Evolutionary conservation across 202 grass and related monocot genomes (phyloP).

Genomic region (Digitaria exilis): DNA sequence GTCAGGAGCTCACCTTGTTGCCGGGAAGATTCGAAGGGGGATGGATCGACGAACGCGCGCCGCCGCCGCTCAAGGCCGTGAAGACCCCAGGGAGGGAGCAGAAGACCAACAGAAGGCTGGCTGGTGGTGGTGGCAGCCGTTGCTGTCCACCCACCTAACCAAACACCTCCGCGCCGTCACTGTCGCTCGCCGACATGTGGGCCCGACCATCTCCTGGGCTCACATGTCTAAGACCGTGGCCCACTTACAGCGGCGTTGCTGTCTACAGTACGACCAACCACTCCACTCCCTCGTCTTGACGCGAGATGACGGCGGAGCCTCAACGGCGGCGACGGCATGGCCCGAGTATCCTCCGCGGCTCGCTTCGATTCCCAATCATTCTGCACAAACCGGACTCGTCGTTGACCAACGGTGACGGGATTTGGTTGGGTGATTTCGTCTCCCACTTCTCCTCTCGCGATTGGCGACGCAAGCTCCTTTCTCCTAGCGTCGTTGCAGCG

Average conservation of each 20-base stretch:
- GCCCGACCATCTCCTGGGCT: not conserved
- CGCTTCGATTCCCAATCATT: not conserved
- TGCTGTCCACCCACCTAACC: not conserved
- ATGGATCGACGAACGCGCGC: not conserved
- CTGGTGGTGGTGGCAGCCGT: not conserved
- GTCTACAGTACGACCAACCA: too few species aligned
- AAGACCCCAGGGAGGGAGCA: too few species aligned
- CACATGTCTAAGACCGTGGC: not conserved
- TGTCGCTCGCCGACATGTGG: not conserved
- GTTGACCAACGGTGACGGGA: too few species aligned
- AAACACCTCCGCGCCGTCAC: not conserved
- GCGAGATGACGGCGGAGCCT: not conserved
- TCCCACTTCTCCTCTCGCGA: not conserved
- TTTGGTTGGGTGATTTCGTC: not conserved
- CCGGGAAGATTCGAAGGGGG: not conserved
- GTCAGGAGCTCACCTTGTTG: not conserved
- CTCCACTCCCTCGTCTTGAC: not conserved
- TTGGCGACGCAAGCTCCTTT: not conserved
- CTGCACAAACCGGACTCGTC: too few species aligned
- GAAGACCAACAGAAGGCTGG: not conserved
- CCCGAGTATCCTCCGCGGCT: too few species aligned
- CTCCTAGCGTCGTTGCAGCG: not conserved
- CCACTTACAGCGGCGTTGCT: not conserved
- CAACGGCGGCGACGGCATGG: not conserved
- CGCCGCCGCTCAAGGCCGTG: too few species aligned